phyloP scores from a whole-genome alignment of 371 early-diverging fungal species.

The Nosema muscidifuracis region DNA sequence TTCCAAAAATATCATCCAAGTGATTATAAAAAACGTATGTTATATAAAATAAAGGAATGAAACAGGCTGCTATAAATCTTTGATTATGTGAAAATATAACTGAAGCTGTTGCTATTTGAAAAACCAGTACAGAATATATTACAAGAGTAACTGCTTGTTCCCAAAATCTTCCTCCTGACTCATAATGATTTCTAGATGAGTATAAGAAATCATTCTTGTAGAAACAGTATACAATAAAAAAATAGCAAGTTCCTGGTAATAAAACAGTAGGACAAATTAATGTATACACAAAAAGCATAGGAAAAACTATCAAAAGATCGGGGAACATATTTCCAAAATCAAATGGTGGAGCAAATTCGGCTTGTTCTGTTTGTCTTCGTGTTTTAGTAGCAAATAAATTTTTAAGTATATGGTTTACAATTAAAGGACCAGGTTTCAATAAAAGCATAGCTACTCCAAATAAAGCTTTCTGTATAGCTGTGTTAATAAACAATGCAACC shows the following conservation, averaged over 20 bases:
- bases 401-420: slow-evolving; percentile 39
- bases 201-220: slow-evolving; percentile 63
- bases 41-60: slow-evolving; percentile 52
- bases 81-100: slow-evolving; percentile 39
- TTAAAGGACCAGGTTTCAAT: slow-evolving; percentile 56
- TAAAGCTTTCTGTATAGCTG: slow-evolving; percentile 58
- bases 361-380: slow-evolving; percentile 44
- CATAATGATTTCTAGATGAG: slow-evolving; percentile 56
- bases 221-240: slow-evolving; percentile 52
- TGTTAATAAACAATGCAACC: slow-evolving; percentile 62
- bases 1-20: slow-evolving; percentile 49
- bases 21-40: slow-evolving; percentile 38
- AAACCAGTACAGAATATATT: slow-evolving; percentile 54
- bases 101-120: slow-evolving; percentile 54
- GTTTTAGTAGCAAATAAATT: slow-evolving; percentile 42
- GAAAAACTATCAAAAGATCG: slow-evolving; percentile 58
- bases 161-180: slow-evolving; percentile 63
- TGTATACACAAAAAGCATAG: slow-evolving; percentile 61
- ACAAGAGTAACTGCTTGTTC: slow-evolving; percentile 41
- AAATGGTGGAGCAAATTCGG: slow-evolving; percentile 43
- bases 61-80: not conserved
- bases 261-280: slow-evolving; percentile 59
- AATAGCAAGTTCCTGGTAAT: slow-evolving; percentile 57
- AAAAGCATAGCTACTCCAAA: slow-evolving; percentile 52
- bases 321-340: slow-evolving; percentile 63